Evolutionary conservation across 2,329 filamentous ascomycete species (phyloP).

Genomic region (Diplodia mutila): DNA sequence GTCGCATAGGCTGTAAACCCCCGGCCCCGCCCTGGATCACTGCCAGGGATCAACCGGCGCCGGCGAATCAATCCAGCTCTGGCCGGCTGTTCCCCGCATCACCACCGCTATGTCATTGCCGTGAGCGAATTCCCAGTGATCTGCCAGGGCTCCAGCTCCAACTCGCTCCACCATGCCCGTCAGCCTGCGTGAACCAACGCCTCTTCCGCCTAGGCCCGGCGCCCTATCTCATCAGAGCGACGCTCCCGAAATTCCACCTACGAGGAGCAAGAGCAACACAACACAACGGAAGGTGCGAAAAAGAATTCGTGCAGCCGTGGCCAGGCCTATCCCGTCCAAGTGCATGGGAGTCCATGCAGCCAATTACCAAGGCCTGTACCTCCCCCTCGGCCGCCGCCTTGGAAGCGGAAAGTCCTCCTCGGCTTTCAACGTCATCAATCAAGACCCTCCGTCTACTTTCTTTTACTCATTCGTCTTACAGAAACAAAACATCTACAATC

Average conservation of each 20-base stretch:
- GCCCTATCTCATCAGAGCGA: background rate
- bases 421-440: conserved; percentile 3
- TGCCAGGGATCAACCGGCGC: background rate
- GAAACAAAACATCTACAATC: conserved; percentile 8
- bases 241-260: conserved; percentile 8
- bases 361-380: background rate
- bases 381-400: conserved; percentile 1
- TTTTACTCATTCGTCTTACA: conserved; percentile 11
- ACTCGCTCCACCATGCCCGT: background rate
- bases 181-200: background rate
- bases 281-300: background rate
- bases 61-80: no score
- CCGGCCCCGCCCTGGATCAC: background rate
- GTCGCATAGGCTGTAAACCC: background rate
- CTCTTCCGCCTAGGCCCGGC: background rate
- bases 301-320: background rate
- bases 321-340: background rate
- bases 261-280: conserved; percentile 2
- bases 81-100: background rate
- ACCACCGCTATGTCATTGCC: background rate
- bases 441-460: background rate
- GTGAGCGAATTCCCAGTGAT: background rate
- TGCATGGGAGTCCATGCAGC: conserved; percentile 6
- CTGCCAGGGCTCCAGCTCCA: no score
- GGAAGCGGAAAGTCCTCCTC: conserved; percentile 3